Conservation (phyloP, 2,329 filamentous ascomycete species). For the Chaetothyriales sp. region DNA sequence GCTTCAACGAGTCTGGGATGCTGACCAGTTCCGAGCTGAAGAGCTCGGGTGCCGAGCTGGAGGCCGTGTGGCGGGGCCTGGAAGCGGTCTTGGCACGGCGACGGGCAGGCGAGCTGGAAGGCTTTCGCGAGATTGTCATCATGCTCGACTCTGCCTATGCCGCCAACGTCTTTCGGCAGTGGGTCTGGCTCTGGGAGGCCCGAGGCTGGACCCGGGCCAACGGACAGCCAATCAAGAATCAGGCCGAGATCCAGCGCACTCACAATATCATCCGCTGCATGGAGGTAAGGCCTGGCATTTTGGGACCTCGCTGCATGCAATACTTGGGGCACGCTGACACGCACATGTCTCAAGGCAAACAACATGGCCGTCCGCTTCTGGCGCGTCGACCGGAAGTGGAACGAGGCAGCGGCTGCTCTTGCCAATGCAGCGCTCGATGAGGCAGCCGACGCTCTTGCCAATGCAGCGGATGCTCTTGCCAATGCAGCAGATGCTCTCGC, state of each 20-base stretch:
- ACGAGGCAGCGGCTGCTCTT: conserved; percentile 29
- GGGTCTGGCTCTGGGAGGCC: conserved; percentile 31
- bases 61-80: conserved; percentile 40
- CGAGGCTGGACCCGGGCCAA: conserved; percentile 32
- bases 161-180: conserved; percentile 32
- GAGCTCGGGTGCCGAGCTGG: conserved; percentile 44
- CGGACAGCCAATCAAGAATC: conserved; percentile 32
- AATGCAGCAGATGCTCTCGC: conserved; percentile 29
- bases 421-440: conserved; percentile 22
- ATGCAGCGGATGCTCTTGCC: conserved; percentile 18
- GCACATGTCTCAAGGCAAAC: conserved; percentile 1
- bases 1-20: conserved; percentile 8
- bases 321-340: no score
- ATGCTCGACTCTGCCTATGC: conserved; percentile 44
- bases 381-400: conserved; percentile 34
- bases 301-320: no score
- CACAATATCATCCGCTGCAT: conserved; percentile 25
- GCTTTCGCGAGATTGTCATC: conserved; percentile 34
- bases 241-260: conserved; percentile 40
- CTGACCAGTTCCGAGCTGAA: conserved; percentile 24
- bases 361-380: conserved; percentile 34
- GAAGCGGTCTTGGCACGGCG: conserved; percentile 8
- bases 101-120: conserved; percentile 9
- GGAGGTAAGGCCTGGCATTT: conserved; percentile 15
- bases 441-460: conserved; percentile 30